Evolutionary conservation across 2,329 filamentous ascomycete genomes (phyloP).

Genomic region (Verticillium nubilum): DNA sequence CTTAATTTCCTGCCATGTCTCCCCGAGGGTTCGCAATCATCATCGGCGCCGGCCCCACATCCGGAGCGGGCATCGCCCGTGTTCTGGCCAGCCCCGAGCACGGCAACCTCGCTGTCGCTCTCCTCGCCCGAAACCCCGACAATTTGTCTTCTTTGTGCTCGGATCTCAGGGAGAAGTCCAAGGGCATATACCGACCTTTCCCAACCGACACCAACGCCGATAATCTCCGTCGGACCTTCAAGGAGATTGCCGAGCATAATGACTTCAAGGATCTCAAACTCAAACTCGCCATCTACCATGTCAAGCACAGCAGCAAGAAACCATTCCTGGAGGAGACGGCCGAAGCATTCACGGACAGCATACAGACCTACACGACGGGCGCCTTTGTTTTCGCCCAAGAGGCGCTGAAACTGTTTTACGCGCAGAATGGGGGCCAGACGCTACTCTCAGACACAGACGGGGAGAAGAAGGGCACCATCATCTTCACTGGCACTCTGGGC

Average conservation of each 20-base stretch:
- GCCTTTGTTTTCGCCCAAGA: slow-evolving; percentile 52
- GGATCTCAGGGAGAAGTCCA: slow-evolving; percentile 32
- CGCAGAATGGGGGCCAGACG: slow-evolving; percentile 40
- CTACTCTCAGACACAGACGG: slow-evolving; percentile 35
- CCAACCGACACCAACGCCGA: slow-evolving; percentile 42
- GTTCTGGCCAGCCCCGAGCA: slow-evolving; percentile 43
- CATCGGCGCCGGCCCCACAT: slow-evolving; percentile 42
- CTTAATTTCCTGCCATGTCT: slow-evolving; percentile 35
- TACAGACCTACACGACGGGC: slow-evolving; percentile 48
- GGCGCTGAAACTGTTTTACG: slow-evolving; percentile 43
- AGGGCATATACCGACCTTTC: slow-evolving; percentile 44
- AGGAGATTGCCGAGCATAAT: slow-evolving; percentile 38
- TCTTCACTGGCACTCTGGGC: slow-evolving; percentile 52
- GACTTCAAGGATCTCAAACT: slow-evolving; percentile 45
- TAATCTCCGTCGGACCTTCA: slow-evolving; percentile 41
- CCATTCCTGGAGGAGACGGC: slow-evolving; percentile 50
- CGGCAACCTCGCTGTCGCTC: slow-evolving; percentile 49
- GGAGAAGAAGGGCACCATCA: slow-evolving; percentile 50
- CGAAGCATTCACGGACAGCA: slow-evolving; percentile 38
- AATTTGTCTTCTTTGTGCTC: slow-evolving; percentile 34
- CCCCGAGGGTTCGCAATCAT: slow-evolving; percentile 44
- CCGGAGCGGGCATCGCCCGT: slow-evolving; percentile 51
- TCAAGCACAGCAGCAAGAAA: slow-evolving; percentile 49
- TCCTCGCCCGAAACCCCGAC: slow-evolving; percentile 43
- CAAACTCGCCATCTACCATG: slow-evolving; percentile 46